Conservation (phyloP, 73 alveolate species). For the Symbiodinium pilosum region DNA sequence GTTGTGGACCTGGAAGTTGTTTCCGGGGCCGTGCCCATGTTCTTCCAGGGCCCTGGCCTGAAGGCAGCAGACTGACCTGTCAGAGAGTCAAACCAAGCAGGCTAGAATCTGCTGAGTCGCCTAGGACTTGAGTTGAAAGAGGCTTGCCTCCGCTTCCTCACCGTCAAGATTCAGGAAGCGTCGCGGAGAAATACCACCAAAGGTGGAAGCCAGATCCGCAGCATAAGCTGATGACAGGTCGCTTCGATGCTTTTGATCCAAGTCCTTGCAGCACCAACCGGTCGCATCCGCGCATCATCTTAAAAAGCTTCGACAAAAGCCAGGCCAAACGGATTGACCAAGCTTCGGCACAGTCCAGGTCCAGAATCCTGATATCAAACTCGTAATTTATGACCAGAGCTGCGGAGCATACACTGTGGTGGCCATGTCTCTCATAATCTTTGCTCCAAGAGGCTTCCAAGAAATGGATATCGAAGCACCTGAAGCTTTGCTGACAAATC, state of each 20-base stretch:
- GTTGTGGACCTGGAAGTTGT: no score
- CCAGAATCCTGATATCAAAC: no score
- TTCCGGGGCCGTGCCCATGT: neutral
- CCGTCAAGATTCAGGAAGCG: slow-evolving; percentile 24
- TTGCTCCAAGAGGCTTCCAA: neutral
- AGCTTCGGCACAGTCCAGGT: slow-evolving; percentile 25
- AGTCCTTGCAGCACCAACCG: neutral
- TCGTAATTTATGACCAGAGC: neutral
- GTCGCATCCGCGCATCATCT: neutral
- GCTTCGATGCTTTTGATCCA: slow-evolving; percentile 12
- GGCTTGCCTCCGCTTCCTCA: slow-evolving; percentile 47
- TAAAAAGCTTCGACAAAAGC: neutral
- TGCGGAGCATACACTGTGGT: neutral
- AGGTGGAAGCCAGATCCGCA: slow-evolving; percentile 30
- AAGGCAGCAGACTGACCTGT: neutral
- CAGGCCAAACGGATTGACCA: neutral
- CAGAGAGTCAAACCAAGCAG: neutral
- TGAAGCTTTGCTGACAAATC: neutral
- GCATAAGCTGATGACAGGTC: slow-evolving; percentile 49
- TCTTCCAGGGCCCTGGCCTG: neutral
- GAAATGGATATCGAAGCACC: neutral
- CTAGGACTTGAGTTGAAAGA: no score
- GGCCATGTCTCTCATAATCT: neutral
- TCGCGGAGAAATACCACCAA: neutral
- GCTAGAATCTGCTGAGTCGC: no score